Evolutionary conservation across 164 flowering plant genomes (phyloP).

Genomic region (Buxus sempervirens): DNA sequence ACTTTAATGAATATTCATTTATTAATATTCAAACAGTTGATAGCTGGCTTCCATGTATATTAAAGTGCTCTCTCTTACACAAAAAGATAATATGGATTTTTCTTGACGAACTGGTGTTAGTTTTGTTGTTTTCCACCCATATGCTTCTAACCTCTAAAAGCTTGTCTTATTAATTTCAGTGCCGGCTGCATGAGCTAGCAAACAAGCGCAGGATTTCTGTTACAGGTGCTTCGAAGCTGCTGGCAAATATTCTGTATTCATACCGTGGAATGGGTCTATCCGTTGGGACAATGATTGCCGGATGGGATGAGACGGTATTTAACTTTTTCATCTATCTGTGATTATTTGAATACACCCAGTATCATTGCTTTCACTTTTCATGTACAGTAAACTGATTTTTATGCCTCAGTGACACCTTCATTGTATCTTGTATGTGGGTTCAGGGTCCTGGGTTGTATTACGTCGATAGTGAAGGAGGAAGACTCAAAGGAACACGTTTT

Average conservation of each 20-base stretch:
- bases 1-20: too few relatives aligned
- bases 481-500: constrained; percentile 82
- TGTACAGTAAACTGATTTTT: too few relatives aligned
- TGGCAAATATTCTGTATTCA: constrained; percentile 86
- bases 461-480: constrained; percentile 97
- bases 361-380: too few relatives aligned
- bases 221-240: constrained; percentile 89
- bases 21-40: too few relatives aligned
- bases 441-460: constrained; percentile 96
- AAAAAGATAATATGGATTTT: too few relatives aligned
- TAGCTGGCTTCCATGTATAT: too few relatives aligned
- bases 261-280: constrained; percentile 98
- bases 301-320: constrained; percentile 96
- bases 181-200: constrained; percentile 93
- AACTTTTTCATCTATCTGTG: neutral
- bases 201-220: constrained; percentile 95
- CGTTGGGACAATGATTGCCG: constrained; percentile 99
- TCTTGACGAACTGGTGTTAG: neutral
- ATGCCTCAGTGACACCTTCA: neutral
- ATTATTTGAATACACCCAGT: neutral
- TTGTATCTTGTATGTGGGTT: constrained; percentile 2
- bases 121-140: neutral
- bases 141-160: neutral
- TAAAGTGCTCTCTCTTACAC: too few relatives aligned
- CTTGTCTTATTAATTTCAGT: constrained; percentile 32